phyloP scores from a whole-genome alignment of 257 asterid genomes.

The Jaltomata sinuosa region DNA sequence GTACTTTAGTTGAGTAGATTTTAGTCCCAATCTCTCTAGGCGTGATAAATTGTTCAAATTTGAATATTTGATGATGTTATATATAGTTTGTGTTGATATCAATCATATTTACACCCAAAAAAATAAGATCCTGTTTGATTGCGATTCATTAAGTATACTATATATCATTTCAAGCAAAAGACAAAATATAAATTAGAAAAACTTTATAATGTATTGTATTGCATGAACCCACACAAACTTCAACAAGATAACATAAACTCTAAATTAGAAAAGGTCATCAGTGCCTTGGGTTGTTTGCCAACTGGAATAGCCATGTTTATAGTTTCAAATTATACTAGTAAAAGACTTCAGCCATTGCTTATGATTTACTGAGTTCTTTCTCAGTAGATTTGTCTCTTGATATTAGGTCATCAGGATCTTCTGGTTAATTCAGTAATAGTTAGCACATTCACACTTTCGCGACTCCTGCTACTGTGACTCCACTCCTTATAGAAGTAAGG shows the following conservation, averaged over 20 bases:
- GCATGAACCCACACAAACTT: background rate
- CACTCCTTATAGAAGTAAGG: conserved; percentile 24
- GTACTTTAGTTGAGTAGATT: background rate
- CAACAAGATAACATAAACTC: background rate
- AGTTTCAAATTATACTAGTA: no score
- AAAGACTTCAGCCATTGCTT: no score
- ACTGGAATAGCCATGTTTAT: no score
- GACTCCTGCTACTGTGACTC: background rate
- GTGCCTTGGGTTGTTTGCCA: no score
- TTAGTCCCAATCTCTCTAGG: background rate
- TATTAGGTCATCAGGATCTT: background rate
- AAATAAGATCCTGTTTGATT: background rate
- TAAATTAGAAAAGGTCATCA: background rate
- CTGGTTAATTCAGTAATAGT: background rate
- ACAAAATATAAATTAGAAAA: background rate
- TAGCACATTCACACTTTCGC: background rate
- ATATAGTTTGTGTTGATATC: background rate
- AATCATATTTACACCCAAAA: background rate
- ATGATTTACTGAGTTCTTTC: background rate
- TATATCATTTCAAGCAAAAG: background rate
- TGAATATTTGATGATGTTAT: background rate
- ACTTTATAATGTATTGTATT: background rate
- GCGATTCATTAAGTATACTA: background rate
- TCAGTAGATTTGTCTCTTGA: background rate
- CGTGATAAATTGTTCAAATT: background rate